Percentiles rank a stretch among this genome's conserved stretches.
Evolutionary conservation across 164 flowering plant species (phyloP).

Genomic region (Tinospora cordifolia): DNA sequence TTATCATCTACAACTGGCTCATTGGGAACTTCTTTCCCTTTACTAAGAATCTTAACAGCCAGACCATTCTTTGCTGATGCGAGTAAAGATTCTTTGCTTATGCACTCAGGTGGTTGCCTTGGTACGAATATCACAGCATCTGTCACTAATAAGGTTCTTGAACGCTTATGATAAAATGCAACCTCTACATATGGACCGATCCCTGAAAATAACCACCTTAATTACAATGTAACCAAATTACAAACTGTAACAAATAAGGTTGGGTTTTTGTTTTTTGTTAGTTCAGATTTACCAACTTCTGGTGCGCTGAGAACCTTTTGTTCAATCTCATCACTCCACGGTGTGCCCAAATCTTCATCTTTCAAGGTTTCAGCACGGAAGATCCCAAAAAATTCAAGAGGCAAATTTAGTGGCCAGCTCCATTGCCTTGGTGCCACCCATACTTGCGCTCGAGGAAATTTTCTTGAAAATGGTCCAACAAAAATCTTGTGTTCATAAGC

Average conservation of each 20-base stretch:
- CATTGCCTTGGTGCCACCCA: conserved; percentile 99
- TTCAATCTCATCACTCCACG: conserved; percentile 89
- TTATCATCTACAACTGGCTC: conserved; percentile 77
- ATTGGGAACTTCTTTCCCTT: conserved; percentile 75
- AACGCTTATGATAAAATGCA: conserved; percentile 82
- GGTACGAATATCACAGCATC: conserved; percentile 98
- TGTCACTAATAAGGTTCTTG: conserved; percentile 72
- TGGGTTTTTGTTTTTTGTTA: background rate
- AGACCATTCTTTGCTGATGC: conserved; percentile 89
- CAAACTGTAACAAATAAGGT: background rate
- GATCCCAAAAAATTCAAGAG: conserved; percentile 89
- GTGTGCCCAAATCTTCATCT: conserved; percentile 66
- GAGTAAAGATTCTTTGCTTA: conserved; percentile 71
- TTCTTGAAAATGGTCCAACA: conserved; percentile 94
- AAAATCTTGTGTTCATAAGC: conserved; percentile 98
- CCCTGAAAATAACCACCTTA: conserved; percentile 36
- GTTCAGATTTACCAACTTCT: conserved; percentile 69
- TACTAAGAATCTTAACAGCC: conserved; percentile 84
- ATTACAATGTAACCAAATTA: background rate
- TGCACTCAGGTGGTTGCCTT: conserved; percentile 81
- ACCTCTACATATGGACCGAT: conserved; percentile 99
- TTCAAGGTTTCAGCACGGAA: conserved; percentile 70
- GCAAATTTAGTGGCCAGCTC: conserved; percentile 98
- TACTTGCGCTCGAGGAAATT: conserved; percentile 78
- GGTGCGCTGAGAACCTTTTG: conserved; percentile 91